phyloP scores from a whole-genome alignment of 2,329 filamentous ascomycete species.

The Boeremia exigua region DNA sequence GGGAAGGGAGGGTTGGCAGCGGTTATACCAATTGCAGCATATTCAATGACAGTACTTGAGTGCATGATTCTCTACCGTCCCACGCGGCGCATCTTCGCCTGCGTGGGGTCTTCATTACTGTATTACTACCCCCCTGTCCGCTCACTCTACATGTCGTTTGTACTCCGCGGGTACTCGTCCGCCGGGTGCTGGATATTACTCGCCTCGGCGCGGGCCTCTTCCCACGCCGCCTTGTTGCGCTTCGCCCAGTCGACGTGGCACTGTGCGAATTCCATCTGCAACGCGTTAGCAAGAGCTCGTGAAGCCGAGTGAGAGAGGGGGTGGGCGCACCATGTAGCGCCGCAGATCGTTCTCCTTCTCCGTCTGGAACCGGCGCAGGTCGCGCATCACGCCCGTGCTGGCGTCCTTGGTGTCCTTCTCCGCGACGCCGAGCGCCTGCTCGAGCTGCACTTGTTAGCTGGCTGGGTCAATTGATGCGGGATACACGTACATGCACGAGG shows the following conservation, averaged over 20 bases:
- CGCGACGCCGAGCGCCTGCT: constrained; percentile 87
- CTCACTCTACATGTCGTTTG: constrained; percentile 23
- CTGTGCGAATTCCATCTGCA: constrained; percentile 85
- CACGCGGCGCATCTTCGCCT: too few relatives aligned
- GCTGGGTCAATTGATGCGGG: not conserved
- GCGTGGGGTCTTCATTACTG: not conserved
- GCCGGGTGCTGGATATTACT: constrained; percentile 73
- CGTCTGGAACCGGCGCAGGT: constrained; percentile 88
- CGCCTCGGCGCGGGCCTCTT: constrained; percentile 85
- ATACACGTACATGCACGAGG: constrained; percentile 63
- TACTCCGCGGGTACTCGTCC: constrained; percentile 30
- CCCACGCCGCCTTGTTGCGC: constrained; percentile 90
- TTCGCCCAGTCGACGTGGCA: constrained; percentile 94
- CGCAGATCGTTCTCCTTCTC: constrained; percentile 96
- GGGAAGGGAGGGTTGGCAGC: not conserved
- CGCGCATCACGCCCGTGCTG: constrained; percentile 83
- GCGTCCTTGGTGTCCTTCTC: constrained; percentile 94
- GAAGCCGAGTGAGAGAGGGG: not conserved
- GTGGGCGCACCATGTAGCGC: constrained; percentile 86
- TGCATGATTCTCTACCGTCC: not conserved
- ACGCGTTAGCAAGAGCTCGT: not conserved
- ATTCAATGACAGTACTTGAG: not conserved
- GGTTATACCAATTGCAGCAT: not conserved
- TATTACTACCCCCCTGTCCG: not conserved
- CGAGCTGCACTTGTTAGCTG: constrained; percentile 64